Percentiles rank a stretch among this genome's conserved stretches.
Evolutionary conservation across 208 protist species (phyloP).

Genomic region (Trypanosoma platydactyli): DNA sequence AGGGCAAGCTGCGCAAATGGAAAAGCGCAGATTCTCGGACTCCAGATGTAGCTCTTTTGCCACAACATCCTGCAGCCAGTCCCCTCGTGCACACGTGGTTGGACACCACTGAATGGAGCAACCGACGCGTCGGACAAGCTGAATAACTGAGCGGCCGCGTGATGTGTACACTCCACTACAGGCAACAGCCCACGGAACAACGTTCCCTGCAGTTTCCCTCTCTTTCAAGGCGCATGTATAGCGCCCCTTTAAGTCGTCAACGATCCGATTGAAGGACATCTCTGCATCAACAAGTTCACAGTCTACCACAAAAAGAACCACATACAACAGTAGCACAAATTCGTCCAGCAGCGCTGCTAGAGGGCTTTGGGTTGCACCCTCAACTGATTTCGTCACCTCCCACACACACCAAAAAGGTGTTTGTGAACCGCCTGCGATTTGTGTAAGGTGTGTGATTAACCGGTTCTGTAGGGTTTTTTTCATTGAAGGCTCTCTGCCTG

Average conservation of each 20-base stretch:
- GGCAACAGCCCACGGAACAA: not conserved
- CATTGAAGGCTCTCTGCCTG: not conserved
- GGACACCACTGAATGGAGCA: conserved; percentile 3
- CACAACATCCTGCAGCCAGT: not conserved
- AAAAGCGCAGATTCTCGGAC: conserved; percentile 19
- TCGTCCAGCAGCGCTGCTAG: conserved; percentile 25
- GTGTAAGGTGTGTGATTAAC: not conserved
- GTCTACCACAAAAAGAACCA: conserved; percentile 27
- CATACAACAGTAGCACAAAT: conserved; percentile 30
- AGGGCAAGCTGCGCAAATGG: not conserved
- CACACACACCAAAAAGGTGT: conserved; percentile 12
- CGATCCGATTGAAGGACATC: conserved; percentile 17
- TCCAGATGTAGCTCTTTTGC: conserved; percentile 15
- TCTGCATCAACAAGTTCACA: conserved; percentile 10
- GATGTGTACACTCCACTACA: conserved; percentile 6
- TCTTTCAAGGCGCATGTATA: conserved; percentile 2
- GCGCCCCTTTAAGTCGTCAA: conserved; percentile 22
- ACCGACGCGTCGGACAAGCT: not conserved
- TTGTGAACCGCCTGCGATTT: not conserved
- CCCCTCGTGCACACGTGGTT: not conserved
- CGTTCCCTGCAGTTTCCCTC: not conserved
- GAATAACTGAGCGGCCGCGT: conserved; percentile 20
- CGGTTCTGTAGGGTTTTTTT: not conserved
- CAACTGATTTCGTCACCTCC: conserved; percentile 11
- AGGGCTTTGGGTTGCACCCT: not conserved